These are phyloP conservation scores for Esteya vermicola DNA, from an alignment of 2,329 filamentous ascomycete species.

Conservation along the genomic window DNA sequence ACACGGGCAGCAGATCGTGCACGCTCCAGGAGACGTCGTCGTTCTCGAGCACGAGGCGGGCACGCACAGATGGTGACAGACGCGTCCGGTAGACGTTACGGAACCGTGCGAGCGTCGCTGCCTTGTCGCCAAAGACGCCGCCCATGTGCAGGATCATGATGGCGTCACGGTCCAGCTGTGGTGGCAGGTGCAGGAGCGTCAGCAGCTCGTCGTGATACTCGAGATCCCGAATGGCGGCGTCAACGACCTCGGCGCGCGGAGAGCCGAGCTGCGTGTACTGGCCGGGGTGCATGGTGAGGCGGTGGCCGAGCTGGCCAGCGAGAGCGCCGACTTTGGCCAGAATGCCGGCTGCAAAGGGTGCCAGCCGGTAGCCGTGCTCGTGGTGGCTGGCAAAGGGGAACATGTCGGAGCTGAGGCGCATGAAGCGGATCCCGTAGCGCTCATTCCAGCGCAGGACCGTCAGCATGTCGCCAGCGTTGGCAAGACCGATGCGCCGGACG, in stretches of 20 bases:
- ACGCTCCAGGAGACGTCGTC: slow-evolving; percentile 91
- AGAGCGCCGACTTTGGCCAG: slow-evolving; percentile 65
- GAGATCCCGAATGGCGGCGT: slow-evolving; percentile 64
- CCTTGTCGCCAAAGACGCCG: slow-evolving; percentile 78
- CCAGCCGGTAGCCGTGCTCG: slow-evolving; percentile 74
- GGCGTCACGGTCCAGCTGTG: slow-evolving; percentile 69
- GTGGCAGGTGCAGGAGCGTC: slow-evolving; percentile 58
- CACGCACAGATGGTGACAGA: slow-evolving; percentile 55
- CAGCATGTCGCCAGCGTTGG: slow-evolving; percentile 68
- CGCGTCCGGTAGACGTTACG: slow-evolving; percentile 56
- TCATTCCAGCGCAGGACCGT: slow-evolving; percentile 92
- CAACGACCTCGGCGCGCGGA: slow-evolving; percentile 62
- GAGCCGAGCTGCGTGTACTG: slow-evolving; percentile 89
- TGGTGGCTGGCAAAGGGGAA: slow-evolving; percentile 89
- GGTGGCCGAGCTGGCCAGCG: slow-evolving; percentile 64
- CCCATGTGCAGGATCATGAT: slow-evolving; percentile 95
- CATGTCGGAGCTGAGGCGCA: slow-evolving; percentile 89
- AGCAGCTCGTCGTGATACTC: slow-evolving; percentile 83
- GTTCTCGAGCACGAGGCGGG: slow-evolving; percentile 78
- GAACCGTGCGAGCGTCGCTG: slow-evolving; percentile 64
- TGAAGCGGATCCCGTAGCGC: slow-evolving; percentile 79
- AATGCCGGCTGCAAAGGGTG: slow-evolving; percentile 66
- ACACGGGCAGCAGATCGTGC: slow-evolving; percentile 77
- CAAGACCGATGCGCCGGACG: slow-evolving; percentile 62
- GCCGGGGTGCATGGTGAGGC: slow-evolving; percentile 81